phyloP scores from a whole-genome alignment of 805 yeast genomes.

The Spathaspora gorwiae region DNA sequence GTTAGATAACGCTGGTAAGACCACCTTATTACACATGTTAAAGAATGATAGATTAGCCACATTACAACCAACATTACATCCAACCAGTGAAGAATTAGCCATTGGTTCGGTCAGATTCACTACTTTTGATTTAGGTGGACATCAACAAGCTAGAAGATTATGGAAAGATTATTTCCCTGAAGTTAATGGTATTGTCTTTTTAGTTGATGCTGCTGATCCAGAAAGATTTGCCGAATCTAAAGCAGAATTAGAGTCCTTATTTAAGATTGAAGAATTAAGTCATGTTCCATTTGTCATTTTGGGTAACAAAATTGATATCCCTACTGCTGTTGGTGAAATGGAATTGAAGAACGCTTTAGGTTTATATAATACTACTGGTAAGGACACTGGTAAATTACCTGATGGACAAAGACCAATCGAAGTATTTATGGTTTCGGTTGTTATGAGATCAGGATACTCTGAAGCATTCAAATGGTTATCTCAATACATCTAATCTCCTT shows the following conservation, averaged over 20 bases:
- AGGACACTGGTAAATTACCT: slow-evolving; percentile 59
- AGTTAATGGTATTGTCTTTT: slow-evolving; percentile 93
- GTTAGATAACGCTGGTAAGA: slow-evolving; percentile 45
- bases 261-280: slow-evolving; percentile 85
- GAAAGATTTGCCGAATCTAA: slow-evolving; percentile 93
- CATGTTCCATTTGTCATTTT: slow-evolving; percentile 88
- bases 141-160: slow-evolving; percentile 95
- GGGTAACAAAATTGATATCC: slow-evolving; percentile 95
- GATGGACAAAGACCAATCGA: slow-evolving; percentile 87
- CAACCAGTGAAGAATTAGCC: slow-evolving; percentile 96
- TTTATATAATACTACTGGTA: slow-evolving; percentile 81
- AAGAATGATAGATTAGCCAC: slow-evolving; percentile 96
- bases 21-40: slow-evolving; percentile 45
- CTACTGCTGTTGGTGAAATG: slow-evolving; percentile 90
- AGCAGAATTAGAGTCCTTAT: slow-evolving; percentile 89
- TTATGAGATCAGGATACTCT: slow-evolving; percentile 97
- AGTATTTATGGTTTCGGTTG: slow-evolving; percentile 95
- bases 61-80: slow-evolving; percentile 96
- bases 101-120: slow-evolving; percentile 96
- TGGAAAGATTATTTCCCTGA: slow-evolving; percentile 99
- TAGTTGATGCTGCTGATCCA: slow-evolving; percentile 96
- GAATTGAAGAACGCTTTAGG: slow-evolving; percentile 90
- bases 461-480: slow-evolving; percentile 98
- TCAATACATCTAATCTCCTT: slow-evolving; percentile 65
- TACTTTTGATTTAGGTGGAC: slow-evolving; percentile 98